A percentile compares a stretch with the other conserved stretches of the same genome.
Conservation (phyloP, 345 rosid genomes). For the Hirschfeldia incana region DNA sequence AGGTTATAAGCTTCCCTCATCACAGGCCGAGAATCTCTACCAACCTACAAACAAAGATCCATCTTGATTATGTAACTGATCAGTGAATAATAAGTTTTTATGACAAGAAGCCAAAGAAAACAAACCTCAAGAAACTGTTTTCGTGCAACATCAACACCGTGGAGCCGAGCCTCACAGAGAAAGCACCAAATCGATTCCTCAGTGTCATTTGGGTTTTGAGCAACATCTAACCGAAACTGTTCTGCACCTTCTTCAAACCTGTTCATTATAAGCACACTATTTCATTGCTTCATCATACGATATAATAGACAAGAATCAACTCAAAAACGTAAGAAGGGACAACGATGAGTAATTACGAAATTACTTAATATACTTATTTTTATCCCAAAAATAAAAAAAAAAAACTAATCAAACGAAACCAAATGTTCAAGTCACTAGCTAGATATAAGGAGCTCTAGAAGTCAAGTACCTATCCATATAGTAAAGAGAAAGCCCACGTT, state of each 20-base stretch:
- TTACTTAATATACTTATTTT: too few relatives aligned
- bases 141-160: conserved; percentile 68
- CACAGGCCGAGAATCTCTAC: conserved; percentile 80
- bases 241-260: conserved; percentile 91
- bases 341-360: not conserved
- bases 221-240: conserved; percentile 92
- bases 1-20: conserved; percentile 79
- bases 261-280: conserved; percentile 18
- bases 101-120: not conserved
- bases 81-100: not conserved
- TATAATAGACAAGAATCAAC: not conserved
- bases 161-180: conserved; percentile 76
- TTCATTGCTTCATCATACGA: not conserved
- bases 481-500: conserved; percentile 68
- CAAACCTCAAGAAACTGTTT: conserved; percentile 65
- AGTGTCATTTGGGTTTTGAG: conserved; percentile 84
- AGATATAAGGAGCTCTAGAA: not conserved
- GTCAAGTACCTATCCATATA: conserved; percentile 57
- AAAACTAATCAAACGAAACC: too few relatives aligned
- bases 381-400: too few relatives aligned
- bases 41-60: conserved; percentile 54
- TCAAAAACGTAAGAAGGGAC: conserved; percentile 2
- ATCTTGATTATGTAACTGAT: not conserved
- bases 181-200: conserved; percentile 96
- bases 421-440: too few relatives aligned